Base-by-base conservation (phyloP, 441 rosid species). In the Syzygium syzygioides region DNA sequence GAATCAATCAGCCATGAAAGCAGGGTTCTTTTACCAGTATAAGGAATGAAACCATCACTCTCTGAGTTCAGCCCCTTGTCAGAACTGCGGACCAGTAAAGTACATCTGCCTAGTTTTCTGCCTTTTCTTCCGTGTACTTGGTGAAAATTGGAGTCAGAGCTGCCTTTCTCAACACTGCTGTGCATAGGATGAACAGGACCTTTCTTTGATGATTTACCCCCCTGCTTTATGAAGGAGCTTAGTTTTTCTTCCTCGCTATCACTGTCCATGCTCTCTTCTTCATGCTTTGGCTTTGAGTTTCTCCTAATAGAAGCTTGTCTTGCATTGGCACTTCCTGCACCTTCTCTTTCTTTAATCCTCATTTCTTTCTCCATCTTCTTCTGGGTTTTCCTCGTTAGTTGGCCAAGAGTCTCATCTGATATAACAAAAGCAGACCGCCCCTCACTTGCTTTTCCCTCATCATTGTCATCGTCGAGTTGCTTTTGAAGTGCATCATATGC, bases 401-500 rank as follows among this genome's bases (percentile, higher is more conserved):
- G 98, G 91, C 95, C 92, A 87, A 97, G 95, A 85, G 94, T 94
- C 86, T 97, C 98, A 92, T 97, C 96, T 57, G 99, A 88, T 57
- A 98, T 91, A 57, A 91, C 88, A 92, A 97, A 93, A 71, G 92
- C 93, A 79, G 95, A 91, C 90, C 89, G 85, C 62, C 55, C 97
- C 76, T 87, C 95, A 89, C 84, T 85, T 45, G 91, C 88, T 89
- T 93, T 94, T 66, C 71, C 92, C 89, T 92, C 95, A 53, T 89
- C 93, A 90, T 94, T 96, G n/a, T 95, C 96, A 14, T 93, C 96
- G 5, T 93, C 93, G 85, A 91, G 91, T 92, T 97, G 99, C 95
- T 96, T 96, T 90, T 89, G 92, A 93, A 98, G 97, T 54, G 99
- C 99, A 92, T 97, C 99, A 93, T 98, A 97, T 84, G 99, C 99